phyloP scores from a whole-genome alignment of 108 stramenopile species.

The Discostella pseudostelligera region DNA sequence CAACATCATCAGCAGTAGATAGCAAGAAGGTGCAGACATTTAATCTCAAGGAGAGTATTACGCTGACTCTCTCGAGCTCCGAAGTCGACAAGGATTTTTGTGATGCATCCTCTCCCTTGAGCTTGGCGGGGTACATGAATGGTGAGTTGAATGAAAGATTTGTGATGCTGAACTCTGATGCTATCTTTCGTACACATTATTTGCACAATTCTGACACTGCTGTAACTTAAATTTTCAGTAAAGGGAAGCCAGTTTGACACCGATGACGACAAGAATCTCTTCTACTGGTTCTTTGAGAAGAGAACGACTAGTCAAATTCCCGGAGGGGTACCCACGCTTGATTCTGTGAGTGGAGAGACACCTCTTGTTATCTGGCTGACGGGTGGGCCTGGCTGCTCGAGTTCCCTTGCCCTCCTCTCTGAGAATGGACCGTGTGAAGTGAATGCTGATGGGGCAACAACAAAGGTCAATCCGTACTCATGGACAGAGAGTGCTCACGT shows the following conservation, averaged over 20 bases:
- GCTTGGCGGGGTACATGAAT: conserved; percentile 51
- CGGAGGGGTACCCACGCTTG: conserved; percentile 15
- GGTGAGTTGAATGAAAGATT: conserved; percentile 14
- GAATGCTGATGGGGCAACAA: conserved; percentile 83
- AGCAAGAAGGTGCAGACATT: conserved; percentile 13
- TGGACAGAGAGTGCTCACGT: conserved; percentile 97
- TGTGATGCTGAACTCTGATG: no score
- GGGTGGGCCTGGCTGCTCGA: conserved; percentile 92
- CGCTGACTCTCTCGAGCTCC: conserved; percentile 23
- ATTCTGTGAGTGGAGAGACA: conserved; percentile 27
- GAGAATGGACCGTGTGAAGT: conserved; percentile 98
- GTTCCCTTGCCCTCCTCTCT: conserved; percentile 83
- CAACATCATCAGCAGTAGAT: not conserved
- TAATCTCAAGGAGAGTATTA: conserved; percentile 23
- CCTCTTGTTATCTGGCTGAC: conserved; percentile 95
- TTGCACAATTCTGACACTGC: not conserved
- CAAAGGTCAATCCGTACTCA: conserved; percentile 83
- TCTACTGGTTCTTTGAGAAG: conserved; percentile 96
- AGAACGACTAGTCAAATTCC: conserved; percentile 45
- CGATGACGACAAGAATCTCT: conserved; percentile 83
- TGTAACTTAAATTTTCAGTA: conserved; percentile 20
- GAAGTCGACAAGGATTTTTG: conserved; percentile 43
- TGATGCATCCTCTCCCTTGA: conserved; percentile 37
- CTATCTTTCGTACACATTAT: no score
- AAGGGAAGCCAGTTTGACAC: conserved; percentile 49